Percentiles rank a stretch among this genome's conserved stretches.
phyloP scores from a whole-genome alignment of 192 early-diverging fungal genomes.

The Coemansia sp. region DNA sequence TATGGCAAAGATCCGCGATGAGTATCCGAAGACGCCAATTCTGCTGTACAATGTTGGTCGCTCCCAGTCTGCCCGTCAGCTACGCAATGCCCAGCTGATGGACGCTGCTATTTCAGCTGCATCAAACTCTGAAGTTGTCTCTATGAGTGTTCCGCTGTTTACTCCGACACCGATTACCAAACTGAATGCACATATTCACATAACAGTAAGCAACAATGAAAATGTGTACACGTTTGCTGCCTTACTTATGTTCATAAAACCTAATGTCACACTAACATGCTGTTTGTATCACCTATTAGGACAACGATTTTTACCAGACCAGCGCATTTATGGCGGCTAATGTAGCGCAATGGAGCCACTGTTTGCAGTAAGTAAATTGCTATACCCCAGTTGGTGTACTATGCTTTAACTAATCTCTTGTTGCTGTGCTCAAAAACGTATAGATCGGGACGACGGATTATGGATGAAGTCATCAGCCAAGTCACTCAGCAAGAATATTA shows the following conservation, averaged over 20 bases:
- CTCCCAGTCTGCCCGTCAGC: neutral
- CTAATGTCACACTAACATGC: neutral
- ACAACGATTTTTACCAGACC: conserved; percentile 13
- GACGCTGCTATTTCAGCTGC: conserved; percentile 34
- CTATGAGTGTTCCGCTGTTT: conserved; percentile 37
- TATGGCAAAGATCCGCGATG: conserved; percentile 63
- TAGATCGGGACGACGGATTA: conserved; percentile 14
- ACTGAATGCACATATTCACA: conserved; percentile 7
- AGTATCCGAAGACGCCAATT: conserved; percentile 66
- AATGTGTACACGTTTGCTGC: neutral
- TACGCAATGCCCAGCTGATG: conserved; percentile 7
- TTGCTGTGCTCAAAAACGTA: neutral
- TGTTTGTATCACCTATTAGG: conserved; percentile 11
- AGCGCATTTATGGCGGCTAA: conserved; percentile 33
- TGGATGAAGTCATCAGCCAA: conserved; percentile 37
- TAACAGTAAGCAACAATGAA: conserved; percentile 16
- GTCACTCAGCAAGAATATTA: conserved; percentile 41
- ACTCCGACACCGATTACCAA: conserved; percentile 13
- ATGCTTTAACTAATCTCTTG: too few relatives aligned
- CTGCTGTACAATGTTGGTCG: conserved; percentile 59
- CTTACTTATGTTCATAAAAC: neutral
- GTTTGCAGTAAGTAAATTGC: conserved; percentile 20
- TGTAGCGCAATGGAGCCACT: conserved; percentile 36
- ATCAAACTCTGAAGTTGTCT: conserved; percentile 22
- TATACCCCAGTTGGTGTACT: neutral